These are phyloP conservation scores for Lodderomyces orthopsilosis DNA, from an alignment of 1,139 yeast species.

Conservation along the genomic window DNA sequence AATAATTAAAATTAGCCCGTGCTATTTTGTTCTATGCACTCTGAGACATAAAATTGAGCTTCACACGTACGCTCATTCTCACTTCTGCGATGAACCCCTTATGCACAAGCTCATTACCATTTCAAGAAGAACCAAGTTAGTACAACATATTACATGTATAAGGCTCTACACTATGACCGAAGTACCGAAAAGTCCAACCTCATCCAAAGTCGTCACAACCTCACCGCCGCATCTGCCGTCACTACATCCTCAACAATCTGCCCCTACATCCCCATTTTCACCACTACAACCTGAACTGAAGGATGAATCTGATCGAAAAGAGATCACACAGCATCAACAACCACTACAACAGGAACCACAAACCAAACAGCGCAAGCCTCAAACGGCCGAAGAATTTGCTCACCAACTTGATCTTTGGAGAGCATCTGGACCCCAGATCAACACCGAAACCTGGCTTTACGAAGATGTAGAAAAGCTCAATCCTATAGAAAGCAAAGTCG, in stretches of 20 bases:
- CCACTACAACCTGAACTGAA: not conserved
- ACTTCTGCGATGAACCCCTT: not conserved
- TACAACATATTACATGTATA: not conserved
- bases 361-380: constrained; percentile 46
- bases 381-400: constrained; percentile 51
- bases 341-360: not conserved
- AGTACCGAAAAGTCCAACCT: constrained; percentile 1
- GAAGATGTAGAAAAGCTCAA: constrained; percentile 24
- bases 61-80: not conserved
- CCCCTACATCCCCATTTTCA: not conserved
- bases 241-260: not conserved
- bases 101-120: not conserved
- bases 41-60: no score
- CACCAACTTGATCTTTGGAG: constrained; percentile 45
- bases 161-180: not conserved
- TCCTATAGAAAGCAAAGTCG: constrained; percentile 26
- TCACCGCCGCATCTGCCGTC: not conserved
- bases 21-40: no score
- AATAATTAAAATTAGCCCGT: no score
- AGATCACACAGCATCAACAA: not conserved
- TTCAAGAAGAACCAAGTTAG: not conserved
- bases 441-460: constrained; percentile 46
- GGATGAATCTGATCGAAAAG: not conserved
- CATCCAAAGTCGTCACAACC: not conserved
- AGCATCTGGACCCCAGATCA: constrained; percentile 49